phyloP scores from a whole-genome alignment of 163 green algal genomes.

The Chloromonas sp. region DNA sequence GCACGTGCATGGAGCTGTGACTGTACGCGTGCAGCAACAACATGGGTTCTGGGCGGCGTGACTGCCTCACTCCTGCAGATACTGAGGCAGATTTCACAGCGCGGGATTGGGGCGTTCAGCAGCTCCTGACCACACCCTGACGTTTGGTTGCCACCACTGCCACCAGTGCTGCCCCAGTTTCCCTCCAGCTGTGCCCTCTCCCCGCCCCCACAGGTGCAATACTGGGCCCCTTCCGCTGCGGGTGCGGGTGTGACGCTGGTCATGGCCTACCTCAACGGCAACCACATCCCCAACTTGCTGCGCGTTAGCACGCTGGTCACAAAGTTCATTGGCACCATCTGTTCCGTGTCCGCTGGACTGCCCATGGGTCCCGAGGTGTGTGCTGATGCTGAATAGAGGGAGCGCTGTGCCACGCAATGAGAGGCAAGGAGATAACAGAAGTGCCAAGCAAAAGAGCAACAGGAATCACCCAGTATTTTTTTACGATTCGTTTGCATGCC shows the following conservation, averaged over 20 bases:
- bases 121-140: neutral
- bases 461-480: neutral
- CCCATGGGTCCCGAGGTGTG: conserved; percentile 52
- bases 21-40: too few species aligned
- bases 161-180: too few species aligned
- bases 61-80: too few species aligned
- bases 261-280: conserved; percentile 86
- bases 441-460: neutral
- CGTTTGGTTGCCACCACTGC: too few species aligned
- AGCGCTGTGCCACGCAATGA: too few species aligned
- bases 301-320: conserved; percentile 58
- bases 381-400: neutral
- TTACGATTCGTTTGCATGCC: too few species aligned
- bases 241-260: conserved; percentile 77
- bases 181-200: neutral
- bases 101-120: too few species aligned
- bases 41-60: too few species aligned
- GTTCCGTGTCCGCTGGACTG: conserved; percentile 48
- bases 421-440: neutral
- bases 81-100: too few species aligned
- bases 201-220: conserved; percentile 54
- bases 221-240: conserved; percentile 60
- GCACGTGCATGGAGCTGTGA: neutral
- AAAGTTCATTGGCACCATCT: conserved; percentile 73
- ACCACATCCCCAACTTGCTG: conserved; percentile 72